These are phyloP conservation scores for Pseudopithomyces maydicus DNA, from an alignment of 2,329 filamentous ascomycete species.

Conservation along the genomic window DNA sequence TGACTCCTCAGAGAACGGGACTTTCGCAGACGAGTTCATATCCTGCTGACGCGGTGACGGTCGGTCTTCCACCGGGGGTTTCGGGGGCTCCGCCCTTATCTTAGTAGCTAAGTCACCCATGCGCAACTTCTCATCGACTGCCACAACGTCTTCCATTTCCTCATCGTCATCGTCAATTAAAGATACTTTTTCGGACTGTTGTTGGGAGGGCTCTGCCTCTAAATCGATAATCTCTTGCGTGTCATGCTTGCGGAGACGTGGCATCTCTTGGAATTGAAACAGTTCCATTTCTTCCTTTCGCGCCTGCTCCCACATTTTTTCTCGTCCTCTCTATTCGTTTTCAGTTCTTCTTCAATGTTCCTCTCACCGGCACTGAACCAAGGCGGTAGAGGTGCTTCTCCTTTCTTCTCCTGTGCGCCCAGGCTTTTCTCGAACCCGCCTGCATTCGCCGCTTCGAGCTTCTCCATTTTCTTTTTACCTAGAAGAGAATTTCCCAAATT, in stretches of 20 bases:
- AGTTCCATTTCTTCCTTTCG: conserved; percentile 60
- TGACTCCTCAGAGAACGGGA: conserved; percentile 33
- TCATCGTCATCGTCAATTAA: conserved; percentile 66
- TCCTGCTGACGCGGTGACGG: conserved; percentile 27
- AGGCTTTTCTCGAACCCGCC: conserved; percentile 68
- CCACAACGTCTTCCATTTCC: conserved; percentile 40
- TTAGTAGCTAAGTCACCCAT: conserved; percentile 54
- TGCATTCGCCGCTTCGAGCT: conserved; percentile 58
- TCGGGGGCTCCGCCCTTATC: conserved; percentile 48
- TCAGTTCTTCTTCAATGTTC: conserved; percentile 61
- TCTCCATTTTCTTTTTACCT: conserved; percentile 59
- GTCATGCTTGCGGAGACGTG: conserved; percentile 62
- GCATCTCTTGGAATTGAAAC: conserved; percentile 68
- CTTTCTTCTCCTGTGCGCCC: conserved; percentile 49
- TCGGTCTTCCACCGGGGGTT: conserved; percentile 24
- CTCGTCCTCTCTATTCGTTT: conserved; percentile 49
- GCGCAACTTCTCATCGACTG: conserved; percentile 35
- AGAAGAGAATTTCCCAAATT: conserved; percentile 69
- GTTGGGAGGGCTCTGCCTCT: conserved; percentile 50
- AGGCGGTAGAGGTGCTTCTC: conserved; percentile 69
- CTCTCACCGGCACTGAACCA: conserved; percentile 69
- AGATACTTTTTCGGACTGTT: conserved; percentile 59
- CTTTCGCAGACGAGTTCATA: conserved; percentile 19
- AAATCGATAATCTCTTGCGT: conserved; percentile 54
- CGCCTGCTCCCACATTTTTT: conserved; percentile 60